Evolutionary conservation across 2,329 filamentous ascomycete species (phyloP), one percentile per base, ranked within the genome.

Genomic region (Neophaeococcomyces mojaviensis): DNA sequence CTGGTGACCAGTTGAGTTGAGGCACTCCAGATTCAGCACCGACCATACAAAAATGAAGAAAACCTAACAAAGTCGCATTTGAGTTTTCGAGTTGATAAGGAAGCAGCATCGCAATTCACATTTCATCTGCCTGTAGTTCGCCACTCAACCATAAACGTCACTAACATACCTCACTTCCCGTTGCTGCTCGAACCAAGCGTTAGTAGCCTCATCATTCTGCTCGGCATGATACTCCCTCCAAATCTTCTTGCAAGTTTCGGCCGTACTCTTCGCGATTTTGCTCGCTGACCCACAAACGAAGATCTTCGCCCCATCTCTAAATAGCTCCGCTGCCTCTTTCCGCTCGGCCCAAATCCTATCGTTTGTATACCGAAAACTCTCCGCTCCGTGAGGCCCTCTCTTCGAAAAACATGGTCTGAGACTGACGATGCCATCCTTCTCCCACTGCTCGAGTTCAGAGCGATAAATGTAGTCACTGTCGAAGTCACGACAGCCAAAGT

Each of bases 231-330:
- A 48, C 31, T 61, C 55, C 18, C 66, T 52, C 12, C 58, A 58
- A 13, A 69, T 61, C 15, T 50, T 31, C 32, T 65, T 59, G 10
- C 63, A 59, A 3, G 64, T 63, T 5, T 65, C 64, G 48, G 68
- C 65, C n/a, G 78, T 65, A 0, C 64, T 72, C 44, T 69, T 67
- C 18, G 72, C 73, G 1, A 78, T 8, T 22, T 42, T 66, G 12
- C 64, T 65, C 4, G 68, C 65, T 33, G 75, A 77, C 3, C 82
- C 82, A 58, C 82, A 86, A 2, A 84, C 72, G 55, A 77, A 86
- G 1, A 83, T 63, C 57, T 74, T 75, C 0, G 79, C 73, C 0
- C 70, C 72, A 8, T 61, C 52, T 0, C 67, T 62, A 48, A 72
- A 76, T 19, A 77, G 51, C 24, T 65, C 59, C 6, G 67, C 55